phyloP scores from a whole-genome alignment of 345 rosid species.

The Barbarea vulgaris region DNA sequence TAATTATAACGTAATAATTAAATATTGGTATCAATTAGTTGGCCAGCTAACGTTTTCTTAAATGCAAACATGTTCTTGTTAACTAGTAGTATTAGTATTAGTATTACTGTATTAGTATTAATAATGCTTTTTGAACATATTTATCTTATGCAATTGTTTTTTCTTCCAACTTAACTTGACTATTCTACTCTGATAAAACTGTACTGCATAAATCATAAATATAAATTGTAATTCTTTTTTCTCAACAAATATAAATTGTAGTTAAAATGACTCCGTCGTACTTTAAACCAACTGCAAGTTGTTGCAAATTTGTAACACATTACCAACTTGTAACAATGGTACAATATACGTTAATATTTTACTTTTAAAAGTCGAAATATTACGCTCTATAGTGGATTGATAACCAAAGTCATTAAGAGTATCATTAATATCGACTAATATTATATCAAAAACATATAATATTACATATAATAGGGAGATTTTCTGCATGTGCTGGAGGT shows the following conservation, averaged over 20 bases:
- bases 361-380: not conserved
- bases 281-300: conserved; percentile 20
- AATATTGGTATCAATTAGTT: conserved; percentile 26
- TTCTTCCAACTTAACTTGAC: not conserved
- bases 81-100: not conserved
- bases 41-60: conserved; percentile 33
- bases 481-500: too few species aligned
- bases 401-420: conserved; percentile 18
- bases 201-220: not conserved
- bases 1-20: not conserved
- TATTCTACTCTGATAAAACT: not conserved
- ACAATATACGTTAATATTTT: not conserved
- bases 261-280: not conserved
- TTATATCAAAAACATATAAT: not conserved
- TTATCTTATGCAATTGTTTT: not conserved
- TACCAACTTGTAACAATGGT: conserved; percentile 7
- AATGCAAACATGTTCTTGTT: conserved; percentile 35
- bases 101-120: too few species aligned
- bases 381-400: not conserved
- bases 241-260: not conserved
- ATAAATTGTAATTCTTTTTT: not conserved
- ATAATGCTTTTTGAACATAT: not conserved
- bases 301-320: conserved; percentile 15
- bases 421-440: not conserved
- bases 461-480: too few species aligned